Conservation (phyloP, 2,329 filamentous ascomycete species). For the Aspergillus piperis region DNA sequence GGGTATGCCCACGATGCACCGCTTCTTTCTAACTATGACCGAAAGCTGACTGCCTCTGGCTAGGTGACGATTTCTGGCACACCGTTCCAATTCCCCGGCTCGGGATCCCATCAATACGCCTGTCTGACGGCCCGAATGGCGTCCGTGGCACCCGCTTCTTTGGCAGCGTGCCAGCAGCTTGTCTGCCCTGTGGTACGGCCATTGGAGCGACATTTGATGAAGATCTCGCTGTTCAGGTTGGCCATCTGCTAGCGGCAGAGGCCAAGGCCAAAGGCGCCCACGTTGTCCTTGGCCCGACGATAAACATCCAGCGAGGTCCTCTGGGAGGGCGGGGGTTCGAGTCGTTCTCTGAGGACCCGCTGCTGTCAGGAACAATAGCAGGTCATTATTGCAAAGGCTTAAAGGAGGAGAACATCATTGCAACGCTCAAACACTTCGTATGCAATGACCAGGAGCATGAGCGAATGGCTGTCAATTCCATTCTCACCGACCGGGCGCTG, state of each 20-base stretch:
- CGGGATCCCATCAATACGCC: constrained; percentile 64
- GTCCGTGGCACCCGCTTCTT: constrained; percentile 68
- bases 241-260: constrained; percentile 70
- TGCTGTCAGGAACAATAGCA: constrained; percentile 71
- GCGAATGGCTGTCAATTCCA: constrained; percentile 43
- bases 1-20: constrained; percentile 23
- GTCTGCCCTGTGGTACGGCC: constrained; percentile 77
- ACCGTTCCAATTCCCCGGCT: constrained; percentile 64
- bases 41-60: background rate
- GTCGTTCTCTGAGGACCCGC: constrained; percentile 80
- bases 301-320: constrained; percentile 79
- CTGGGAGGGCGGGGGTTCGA: constrained; percentile 82
- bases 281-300: constrained; percentile 72
- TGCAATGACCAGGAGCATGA: constrained; percentile 51
- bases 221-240: constrained; percentile 67
- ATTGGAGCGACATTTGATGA: constrained; percentile 78
- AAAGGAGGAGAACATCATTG: constrained; percentile 72
- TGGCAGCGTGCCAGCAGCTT: constrained; percentile 67
- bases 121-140: constrained; percentile 69
- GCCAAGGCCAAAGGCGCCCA: constrained; percentile 71
- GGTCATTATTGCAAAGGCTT: constrained; percentile 70
- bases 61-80: constrained; percentile 64
- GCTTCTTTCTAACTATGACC: background rate
- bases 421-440: constrained; percentile 71
- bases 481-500: constrained; percentile 54